A percentile compares a stretch with the other conserved stretches of the same genome.
These are phyloP conservation scores for Geotrichum citri-aurantii DNA, from an alignment of 1,139 yeast species.

Conservation along the genomic window DNA sequence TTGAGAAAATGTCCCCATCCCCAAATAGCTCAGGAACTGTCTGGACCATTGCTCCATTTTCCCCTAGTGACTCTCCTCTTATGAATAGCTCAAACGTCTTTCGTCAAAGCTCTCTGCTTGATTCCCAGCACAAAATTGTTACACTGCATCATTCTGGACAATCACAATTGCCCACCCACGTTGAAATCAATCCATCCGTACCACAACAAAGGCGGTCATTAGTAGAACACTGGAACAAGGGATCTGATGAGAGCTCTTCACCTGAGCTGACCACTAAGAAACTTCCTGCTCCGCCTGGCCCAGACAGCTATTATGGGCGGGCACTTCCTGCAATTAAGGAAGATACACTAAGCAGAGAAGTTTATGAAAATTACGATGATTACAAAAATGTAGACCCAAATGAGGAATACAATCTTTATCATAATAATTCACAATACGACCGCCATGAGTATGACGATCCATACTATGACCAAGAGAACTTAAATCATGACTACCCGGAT, in stretches of 20 bases:
- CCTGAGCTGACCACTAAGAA: neutral
- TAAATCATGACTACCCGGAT: neutral
- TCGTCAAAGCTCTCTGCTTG: conserved; percentile 30
- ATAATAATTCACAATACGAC: neutral
- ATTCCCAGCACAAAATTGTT: conserved; percentile 31
- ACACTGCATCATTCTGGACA: conserved; percentile 25
- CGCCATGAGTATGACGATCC: neutral
- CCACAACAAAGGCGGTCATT: conserved; percentile 31
- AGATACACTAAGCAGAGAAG: neutral
- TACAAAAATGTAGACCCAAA: neutral
- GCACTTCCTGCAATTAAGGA: neutral
- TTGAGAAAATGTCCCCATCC: neutral
- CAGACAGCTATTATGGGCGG: neutral
- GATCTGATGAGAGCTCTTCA: neutral
- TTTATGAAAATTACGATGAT: neutral
- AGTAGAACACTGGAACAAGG: conserved; percentile 11
- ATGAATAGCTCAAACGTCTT: neutral
- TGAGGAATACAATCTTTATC: neutral
- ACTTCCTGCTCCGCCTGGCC: neutral
- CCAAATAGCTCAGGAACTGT: conserved; percentile 8
- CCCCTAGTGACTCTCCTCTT: conserved; percentile 1
- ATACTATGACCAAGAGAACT: neutral
- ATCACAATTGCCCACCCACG: conserved; percentile 18
- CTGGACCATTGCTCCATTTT: conserved; percentile 6
- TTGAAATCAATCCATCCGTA: conserved; percentile 29